phyloP scores from a whole-genome alignment of 2,329 filamentous ascomycete species.

The Xylaria multiplex region DNA sequence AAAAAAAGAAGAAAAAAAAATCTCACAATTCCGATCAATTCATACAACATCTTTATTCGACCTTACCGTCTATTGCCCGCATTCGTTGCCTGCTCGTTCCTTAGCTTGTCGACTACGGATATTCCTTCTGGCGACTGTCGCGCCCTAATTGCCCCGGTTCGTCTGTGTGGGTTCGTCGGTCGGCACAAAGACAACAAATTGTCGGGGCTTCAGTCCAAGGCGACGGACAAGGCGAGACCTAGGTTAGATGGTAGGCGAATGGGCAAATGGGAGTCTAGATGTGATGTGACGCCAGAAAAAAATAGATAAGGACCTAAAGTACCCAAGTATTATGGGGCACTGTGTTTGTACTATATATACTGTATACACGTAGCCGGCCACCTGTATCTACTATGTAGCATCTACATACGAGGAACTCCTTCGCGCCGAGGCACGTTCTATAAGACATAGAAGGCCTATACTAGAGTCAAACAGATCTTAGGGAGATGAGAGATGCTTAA shows the following conservation, averaged over 20 bases:
- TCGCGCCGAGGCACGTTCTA: background rate
- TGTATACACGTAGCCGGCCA: too few species aligned
- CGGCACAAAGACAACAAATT: background rate
- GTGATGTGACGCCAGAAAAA: background rate
- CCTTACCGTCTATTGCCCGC: background rate
- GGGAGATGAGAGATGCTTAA: too few species aligned
- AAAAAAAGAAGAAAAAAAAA: background rate
- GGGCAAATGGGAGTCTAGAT: too few species aligned
- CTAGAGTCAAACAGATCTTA: too few species aligned
- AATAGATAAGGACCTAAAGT: constrained; percentile 2
- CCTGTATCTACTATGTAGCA: too few species aligned
- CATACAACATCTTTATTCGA: constrained; percentile 78
- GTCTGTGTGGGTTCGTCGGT: background rate
- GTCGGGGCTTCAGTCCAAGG: background rate
- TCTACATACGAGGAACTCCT: background rate
- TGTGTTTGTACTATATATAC: too few species aligned
- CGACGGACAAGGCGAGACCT: background rate
- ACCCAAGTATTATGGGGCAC: too few species aligned
- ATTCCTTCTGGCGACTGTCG: background rate
- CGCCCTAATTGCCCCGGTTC: background rate
- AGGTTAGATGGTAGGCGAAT: too few species aligned
- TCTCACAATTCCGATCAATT: constrained; percentile 92
- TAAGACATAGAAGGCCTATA: too few species aligned
- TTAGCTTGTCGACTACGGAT: background rate
- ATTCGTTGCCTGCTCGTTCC: background rate